These are phyloP conservation scores for Odontarrhena argentea DNA, from an alignment of 345 rosid genomes.

Conservation along the genomic window DNA sequence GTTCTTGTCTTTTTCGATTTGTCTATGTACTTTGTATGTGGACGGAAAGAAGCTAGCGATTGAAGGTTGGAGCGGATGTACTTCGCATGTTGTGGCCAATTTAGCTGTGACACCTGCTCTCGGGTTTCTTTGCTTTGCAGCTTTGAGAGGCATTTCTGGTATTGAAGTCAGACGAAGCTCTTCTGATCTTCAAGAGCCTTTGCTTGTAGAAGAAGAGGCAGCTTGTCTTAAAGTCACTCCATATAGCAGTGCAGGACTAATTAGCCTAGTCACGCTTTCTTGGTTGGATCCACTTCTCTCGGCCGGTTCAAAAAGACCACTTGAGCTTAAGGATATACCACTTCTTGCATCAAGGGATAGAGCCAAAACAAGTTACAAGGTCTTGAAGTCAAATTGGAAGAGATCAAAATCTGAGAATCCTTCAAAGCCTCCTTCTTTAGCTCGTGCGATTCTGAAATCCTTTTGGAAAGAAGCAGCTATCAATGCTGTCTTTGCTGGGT, in stretches of 20 bases:
- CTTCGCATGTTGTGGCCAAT: conserved; percentile 74
- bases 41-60: conserved; percentile 66
- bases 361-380: conserved; percentile 83
- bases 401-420: conserved; percentile 70
- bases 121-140: conserved; percentile 79
- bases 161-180: conserved; percentile 60
- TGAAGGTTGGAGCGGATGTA: conserved; percentile 57
- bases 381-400: conserved; percentile 89
- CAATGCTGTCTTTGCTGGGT: conserved; percentile 89
- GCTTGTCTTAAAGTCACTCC: conserved; percentile 86
- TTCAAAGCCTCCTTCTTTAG: conserved; percentile 84
- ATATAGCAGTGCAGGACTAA: conserved; percentile 69
- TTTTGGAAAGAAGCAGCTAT: conserved; percentile 97
- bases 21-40: conserved; percentile 64
- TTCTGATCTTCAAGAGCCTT: conserved; percentile 83
- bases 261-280: conserved; percentile 83
- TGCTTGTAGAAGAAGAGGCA: conserved; percentile 87
- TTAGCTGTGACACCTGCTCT: conserved; percentile 81
- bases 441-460: conserved; percentile 81
- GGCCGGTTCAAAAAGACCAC: conserved; percentile 87
- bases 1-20: conserved; percentile 70
- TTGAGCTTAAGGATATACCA: conserved; percentile 96
- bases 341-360: conserved; percentile 88
- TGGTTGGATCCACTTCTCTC: conserved; percentile 97
- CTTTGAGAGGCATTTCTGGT: conserved; percentile 71